Conservation (phyloP, 106 monocot species). For the Dendrobium huoshanense region DNA sequence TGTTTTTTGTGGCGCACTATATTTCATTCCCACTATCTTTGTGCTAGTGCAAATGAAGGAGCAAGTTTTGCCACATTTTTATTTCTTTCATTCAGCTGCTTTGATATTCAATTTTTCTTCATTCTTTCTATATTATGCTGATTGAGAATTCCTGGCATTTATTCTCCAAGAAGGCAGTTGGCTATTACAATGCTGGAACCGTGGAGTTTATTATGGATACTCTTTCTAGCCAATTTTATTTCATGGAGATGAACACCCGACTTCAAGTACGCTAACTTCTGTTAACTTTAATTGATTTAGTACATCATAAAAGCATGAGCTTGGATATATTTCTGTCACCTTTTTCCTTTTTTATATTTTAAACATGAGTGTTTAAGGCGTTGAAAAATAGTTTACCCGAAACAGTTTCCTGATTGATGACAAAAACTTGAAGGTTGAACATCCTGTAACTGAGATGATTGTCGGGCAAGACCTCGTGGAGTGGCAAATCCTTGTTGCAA, state of each 20-base stretch:
- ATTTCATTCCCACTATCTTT: background rate
- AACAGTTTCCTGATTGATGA: constrained; percentile 9
- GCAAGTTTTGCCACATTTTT: background rate
- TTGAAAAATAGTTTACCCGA: constrained; percentile 6
- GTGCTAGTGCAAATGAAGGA: background rate
- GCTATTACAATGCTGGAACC: constrained; percentile 94
- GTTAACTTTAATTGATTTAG: background rate
- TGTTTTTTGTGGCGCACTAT: background rate
- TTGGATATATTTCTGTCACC: background rate
- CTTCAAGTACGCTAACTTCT: constrained; percentile 63
- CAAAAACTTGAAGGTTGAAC: constrained; percentile 77
- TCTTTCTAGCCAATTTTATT: constrained; percentile 73
- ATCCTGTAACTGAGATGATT: constrained; percentile 98
- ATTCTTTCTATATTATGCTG: constrained; percentile 8
- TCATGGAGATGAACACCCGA: constrained; percentile 99
- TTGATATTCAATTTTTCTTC: background rate
- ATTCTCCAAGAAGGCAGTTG: constrained; percentile 82
- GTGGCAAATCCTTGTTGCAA: constrained; percentile 99
- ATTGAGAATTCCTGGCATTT: constrained; percentile 23
- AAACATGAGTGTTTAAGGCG: constrained; percentile 1
- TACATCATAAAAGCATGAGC: background rate
- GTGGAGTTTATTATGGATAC: constrained; percentile 99
- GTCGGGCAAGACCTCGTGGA: constrained; percentile 99
- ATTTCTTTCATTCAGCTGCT: background rate
- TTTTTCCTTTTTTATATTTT: background rate